Conservation (phyloP, 2,329 filamentous ascomycete species). For the Pseudogymnoascus sp. region DNA sequence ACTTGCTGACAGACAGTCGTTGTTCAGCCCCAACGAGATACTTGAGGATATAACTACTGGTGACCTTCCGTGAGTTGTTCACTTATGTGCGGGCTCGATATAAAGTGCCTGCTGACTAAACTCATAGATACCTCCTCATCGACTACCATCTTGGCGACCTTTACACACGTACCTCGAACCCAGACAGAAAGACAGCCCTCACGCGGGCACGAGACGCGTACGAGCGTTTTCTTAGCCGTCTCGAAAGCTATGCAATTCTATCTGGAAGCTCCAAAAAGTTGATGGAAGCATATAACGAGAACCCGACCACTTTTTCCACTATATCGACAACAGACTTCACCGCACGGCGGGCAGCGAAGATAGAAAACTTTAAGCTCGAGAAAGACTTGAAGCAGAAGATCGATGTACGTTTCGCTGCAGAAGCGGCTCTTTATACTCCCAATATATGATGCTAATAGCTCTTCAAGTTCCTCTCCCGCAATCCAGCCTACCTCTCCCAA, state of each 20-base stretch:
- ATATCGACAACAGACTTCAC: slow-evolving; percentile 57
- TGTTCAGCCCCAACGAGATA: slow-evolving; percentile 88
- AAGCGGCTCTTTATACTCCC: slow-evolving; percentile 28
- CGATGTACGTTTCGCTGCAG: slow-evolving; percentile 47
- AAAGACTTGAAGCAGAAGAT: slow-evolving; percentile 77
- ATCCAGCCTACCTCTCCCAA: slow-evolving; percentile 53
- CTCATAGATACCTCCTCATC: slow-evolving; percentile 60
- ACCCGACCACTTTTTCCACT: slow-evolving; percentile 64
- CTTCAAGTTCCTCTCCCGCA: slow-evolving; percentile 47
- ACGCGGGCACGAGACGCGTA: slow-evolving; percentile 59
- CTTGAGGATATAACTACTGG: slow-evolving; percentile 78
- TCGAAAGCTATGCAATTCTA: slow-evolving; percentile 74
- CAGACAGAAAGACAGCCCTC: slow-evolving; percentile 56
- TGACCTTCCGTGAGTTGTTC: slow-evolving; percentile 61
- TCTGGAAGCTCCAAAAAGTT: slow-evolving; percentile 55
- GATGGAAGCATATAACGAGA: slow-evolving; percentile 64
- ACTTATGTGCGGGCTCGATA: neutral
- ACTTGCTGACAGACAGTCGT: slow-evolving; percentile 59
- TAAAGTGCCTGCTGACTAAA: slow-evolving; percentile 19
- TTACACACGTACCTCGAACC: slow-evolving; percentile 55
- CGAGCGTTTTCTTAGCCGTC: slow-evolving; percentile 66
- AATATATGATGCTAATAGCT: slow-evolving; percentile 27
- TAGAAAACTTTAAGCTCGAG: slow-evolving; percentile 74
- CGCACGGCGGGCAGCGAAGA: slow-evolving; percentile 72
- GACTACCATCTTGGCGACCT: slow-evolving; percentile 75